A percentile compares a stretch with the other conserved stretches of the same genome.
These are phyloP conservation scores for Kalmusia sp. DNA, from an alignment of 2,329 filamentous ascomycete genomes.

Conservation along the genomic window DNA sequence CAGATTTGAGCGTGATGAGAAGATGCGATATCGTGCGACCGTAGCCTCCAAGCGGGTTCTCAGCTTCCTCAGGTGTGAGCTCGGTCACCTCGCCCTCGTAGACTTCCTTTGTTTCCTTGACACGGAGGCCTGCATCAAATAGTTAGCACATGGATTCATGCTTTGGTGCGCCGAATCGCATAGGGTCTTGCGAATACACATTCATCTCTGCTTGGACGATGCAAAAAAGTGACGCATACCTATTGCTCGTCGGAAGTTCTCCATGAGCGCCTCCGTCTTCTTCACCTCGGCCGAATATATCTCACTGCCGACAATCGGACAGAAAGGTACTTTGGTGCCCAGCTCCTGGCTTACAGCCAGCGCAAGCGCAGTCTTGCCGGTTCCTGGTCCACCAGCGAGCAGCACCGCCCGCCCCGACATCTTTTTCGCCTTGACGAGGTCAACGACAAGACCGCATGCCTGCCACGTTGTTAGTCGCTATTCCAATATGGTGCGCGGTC, in stretches of 20 bases:
- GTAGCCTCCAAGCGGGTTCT: slow-evolving; percentile 96
- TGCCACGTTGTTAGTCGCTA: slow-evolving; percentile 45
- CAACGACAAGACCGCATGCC: slow-evolving; percentile 95
- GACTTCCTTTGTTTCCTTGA: slow-evolving; percentile 98
- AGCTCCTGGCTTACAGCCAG: slow-evolving; percentile 96
- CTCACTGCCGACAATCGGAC: slow-evolving; percentile 96
- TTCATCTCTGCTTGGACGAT: neutral
- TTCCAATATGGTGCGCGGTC: neutral
- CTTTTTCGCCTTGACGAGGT: slow-evolving; percentile 94
- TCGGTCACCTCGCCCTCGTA: slow-evolving; percentile 99
- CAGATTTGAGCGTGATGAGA: slow-evolving; percentile 92
- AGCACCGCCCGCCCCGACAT: slow-evolving; percentile 96
- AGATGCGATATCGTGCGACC: slow-evolving; percentile 97
- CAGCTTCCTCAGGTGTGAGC: slow-evolving; percentile 94
- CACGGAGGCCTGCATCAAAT: slow-evolving; percentile 69
- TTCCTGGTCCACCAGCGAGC: slow-evolving; percentile 89
- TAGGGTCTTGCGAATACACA: neutral
- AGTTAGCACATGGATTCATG: slow-evolving; percentile 11
- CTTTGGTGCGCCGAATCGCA: neutral
- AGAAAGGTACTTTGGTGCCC: slow-evolving; percentile 97
- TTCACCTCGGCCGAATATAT: slow-evolving; percentile 98
- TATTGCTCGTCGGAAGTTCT: slow-evolving; percentile 97
- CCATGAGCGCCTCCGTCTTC: slow-evolving; percentile 99
- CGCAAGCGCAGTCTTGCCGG: slow-evolving; percentile 95
- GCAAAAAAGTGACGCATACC: slow-evolving; percentile 57